Evolutionary conservation across 495 filamentous ascomycete genomes (phyloP).

Genomic region (Xylaria palmicola): DNA sequence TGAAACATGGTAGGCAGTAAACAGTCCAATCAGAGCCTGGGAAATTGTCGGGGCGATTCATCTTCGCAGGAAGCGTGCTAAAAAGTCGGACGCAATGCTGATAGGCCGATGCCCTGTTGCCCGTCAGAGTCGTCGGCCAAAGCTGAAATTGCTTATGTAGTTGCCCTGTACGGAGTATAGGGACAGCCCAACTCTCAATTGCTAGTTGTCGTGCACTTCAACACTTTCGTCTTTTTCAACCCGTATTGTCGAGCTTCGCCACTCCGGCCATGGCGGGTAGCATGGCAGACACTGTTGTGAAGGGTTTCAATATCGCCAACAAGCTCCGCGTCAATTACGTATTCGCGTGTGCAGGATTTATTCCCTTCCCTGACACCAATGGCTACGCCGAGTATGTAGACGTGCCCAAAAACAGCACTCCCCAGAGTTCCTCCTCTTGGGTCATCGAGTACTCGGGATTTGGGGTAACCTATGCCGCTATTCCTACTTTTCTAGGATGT

Average conservation of each 20-base stretch:
- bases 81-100: neutral
- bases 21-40: neutral
- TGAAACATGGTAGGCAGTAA: neutral
- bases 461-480: neutral
- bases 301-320: neutral
- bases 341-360: neutral
- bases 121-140: no score
- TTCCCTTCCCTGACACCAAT: neutral
- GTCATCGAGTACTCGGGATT: neutral
- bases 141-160: no score
- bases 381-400: neutral
- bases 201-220: neutral
- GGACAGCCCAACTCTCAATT: no score
- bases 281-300: neutral
- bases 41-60: neutral
- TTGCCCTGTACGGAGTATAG: no score
- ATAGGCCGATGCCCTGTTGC: no score
- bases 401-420: neutral
- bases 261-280: neutral
- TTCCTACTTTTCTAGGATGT: neutral
- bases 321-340: neutral
- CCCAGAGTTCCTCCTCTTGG: neutral
- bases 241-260: neutral
- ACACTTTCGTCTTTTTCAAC: neutral
- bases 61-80: neutral